Percentiles rank a stretch among this genome's conserved stretches.
phyloP scores from a whole-genome alignment of 331 rosid species.

The Dryas integrifolia region DNA sequence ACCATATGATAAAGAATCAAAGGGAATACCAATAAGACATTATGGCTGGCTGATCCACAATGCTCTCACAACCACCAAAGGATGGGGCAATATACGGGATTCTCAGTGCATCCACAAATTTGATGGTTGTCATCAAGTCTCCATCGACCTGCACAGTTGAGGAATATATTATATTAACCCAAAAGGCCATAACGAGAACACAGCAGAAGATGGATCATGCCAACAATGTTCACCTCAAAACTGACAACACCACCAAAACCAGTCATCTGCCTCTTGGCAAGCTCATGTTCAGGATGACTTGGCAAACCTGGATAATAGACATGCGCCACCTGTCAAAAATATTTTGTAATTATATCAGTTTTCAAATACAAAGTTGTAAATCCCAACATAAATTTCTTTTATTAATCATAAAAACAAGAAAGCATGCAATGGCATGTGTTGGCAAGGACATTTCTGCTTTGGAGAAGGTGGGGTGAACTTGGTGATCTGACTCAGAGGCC shows the following conservation, averaged over 20 bases:
- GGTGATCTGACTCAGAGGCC: too few relatives aligned
- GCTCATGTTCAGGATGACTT: constrained; percentile 82
- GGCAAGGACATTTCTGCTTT: too few relatives aligned
- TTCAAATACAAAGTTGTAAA: constrained; percentile 15
- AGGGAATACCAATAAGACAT: constrained; percentile 80
- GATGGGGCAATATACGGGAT: constrained; percentile 95
- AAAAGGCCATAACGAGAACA: not conserved
- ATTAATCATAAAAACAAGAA: too few relatives aligned
- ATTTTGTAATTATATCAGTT: constrained; percentile 24
- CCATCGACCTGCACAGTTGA: constrained; percentile 65
- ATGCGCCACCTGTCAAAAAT: constrained; percentile 52
- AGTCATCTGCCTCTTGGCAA: constrained; percentile 84
- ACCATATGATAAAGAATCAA: not conserved
- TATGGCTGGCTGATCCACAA: constrained; percentile 90
- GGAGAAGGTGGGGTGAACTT: too few relatives aligned
- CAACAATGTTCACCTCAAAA: constrained; percentile 59
- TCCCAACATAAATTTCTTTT: not conserved
- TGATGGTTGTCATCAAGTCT: constrained; percentile 47
- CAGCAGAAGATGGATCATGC: not conserved
- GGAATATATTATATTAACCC: constrained; percentile 9
- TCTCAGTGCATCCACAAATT: constrained; percentile 69
- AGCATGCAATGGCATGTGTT: too few relatives aligned
- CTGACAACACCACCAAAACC: constrained; percentile 97
- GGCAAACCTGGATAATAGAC: constrained; percentile 84
- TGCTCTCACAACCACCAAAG: constrained; percentile 93